These are phyloP conservation scores for Stephania yunnanensis DNA, from an alignment of 164 flowering plant genomes.

Conservation along the genomic window DNA sequence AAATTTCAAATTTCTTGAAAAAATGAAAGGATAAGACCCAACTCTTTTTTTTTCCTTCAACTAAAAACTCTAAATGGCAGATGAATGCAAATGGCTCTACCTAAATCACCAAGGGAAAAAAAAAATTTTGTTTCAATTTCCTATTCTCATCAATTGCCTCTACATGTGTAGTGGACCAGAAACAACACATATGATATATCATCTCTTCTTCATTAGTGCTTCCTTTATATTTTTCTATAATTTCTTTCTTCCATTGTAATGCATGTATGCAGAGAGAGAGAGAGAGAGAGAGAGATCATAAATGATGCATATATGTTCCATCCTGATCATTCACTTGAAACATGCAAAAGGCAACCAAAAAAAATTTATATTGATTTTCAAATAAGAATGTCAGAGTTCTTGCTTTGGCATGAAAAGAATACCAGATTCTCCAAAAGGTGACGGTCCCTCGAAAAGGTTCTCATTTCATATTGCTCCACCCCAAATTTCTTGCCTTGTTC, in stretches of 20 bases:
- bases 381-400: no score
- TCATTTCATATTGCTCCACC: conserved; percentile 94
- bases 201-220: not conserved
- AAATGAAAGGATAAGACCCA: no score
- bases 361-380: not conserved
- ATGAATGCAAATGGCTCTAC: not conserved
- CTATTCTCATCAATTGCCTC: not conserved
- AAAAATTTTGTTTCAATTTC: not conserved
- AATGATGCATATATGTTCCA: not conserved
- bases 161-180: not conserved
- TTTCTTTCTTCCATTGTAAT: no score
- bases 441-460: conserved; percentile 83
- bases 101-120: no score
- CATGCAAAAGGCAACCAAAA: not conserved
- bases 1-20: no score
- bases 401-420: not conserved
- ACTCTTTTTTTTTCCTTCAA: no score
- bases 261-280: no score
- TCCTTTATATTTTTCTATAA: no score
- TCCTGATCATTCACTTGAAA: not conserved
- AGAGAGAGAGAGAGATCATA: not conserved
- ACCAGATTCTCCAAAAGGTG: conserved; percentile 84
- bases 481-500: conserved; percentile 93
- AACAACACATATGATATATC: not conserved
- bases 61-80: not conserved